Evolutionary conservation across 176 grass and related monocot genomes (phyloP), one percentile per base, ranked within the genome.

Genomic region (Metroxylon sagu): DNA sequence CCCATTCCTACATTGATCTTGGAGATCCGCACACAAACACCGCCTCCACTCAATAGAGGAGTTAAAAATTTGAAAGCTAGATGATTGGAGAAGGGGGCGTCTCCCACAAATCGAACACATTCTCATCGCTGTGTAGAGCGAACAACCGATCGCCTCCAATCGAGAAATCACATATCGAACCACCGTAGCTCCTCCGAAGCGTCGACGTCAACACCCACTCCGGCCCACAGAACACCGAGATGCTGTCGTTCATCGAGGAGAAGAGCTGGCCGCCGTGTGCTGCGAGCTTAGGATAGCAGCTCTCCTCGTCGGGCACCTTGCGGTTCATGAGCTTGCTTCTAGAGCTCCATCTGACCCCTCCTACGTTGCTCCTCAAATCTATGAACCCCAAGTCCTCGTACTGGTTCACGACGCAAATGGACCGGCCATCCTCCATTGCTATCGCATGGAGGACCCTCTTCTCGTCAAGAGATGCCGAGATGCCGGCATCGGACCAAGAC

Each of bases 81-180:
- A 94, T 87, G 74, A 94, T 88, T 4, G 84, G 93, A 48, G 83
- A 82, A 59, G 87, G 84, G 21, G 84, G 84, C 18, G 87, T 80
- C 78, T 97, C 93, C 93, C 93, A 97, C 16, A 97, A 84, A 52
- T 97, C 93, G 65, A 97, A 88, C 65, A 97, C 93, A 57, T 97
- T 88, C 84, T 97, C 93, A 76, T 97, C 93, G 53, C 82, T 88
- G 79, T 97, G 93, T 30, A 97, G 80, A 2, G 76, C 81, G 56
- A 97, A 97, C 69, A 97, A 68, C 2, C 93, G 80, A 27, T 97
- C 87, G 14, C 93, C 93, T 3, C 93, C 93, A 55, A 92, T 88
- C 3, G 93, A 97, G 77, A 97, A 97, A 53, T 97, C 93, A 65
- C 93, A 97, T 30, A 97, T 91, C 6, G 93, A 75, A 48, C 93